Conservation (phyloP, 371 early-diverging fungal species). For the Zopfochytrium polystomum region DNA sequence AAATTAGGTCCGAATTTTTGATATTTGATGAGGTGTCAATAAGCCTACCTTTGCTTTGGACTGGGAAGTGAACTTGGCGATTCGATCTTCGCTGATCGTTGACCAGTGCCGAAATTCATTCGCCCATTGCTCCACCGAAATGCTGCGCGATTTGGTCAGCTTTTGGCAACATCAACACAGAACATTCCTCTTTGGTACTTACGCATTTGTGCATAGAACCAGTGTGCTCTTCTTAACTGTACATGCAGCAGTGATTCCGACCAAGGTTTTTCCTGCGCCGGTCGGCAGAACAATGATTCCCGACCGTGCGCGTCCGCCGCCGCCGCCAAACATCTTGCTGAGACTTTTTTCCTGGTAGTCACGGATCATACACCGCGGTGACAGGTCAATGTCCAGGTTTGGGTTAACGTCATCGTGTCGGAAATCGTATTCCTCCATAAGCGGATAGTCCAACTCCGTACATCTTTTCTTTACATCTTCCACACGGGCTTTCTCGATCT, state of each 20-base stretch:
- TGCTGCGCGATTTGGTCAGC: constrained; percentile 31
- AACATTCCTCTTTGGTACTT: background rate
- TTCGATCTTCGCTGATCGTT: constrained; percentile 83
- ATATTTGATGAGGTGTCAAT: background rate
- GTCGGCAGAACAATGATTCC: constrained; percentile 99
- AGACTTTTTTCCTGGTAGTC: constrained; percentile 99
- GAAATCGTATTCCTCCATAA: constrained; percentile 99
- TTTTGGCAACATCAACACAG: background rate
- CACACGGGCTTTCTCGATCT: constrained; percentile 74
- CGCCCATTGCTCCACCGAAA: constrained; percentile 99
- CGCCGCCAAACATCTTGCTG: constrained; percentile 97
- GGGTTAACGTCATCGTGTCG: constrained; percentile 87
- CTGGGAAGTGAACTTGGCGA: constrained; percentile 97
- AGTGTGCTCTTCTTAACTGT: constrained; percentile 97
- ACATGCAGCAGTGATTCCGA: constrained; percentile 99
- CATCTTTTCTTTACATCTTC: constrained; percentile 94
- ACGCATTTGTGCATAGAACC: constrained; percentile 91
- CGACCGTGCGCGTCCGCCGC: constrained; percentile 85
- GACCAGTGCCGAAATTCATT: constrained; percentile 96
- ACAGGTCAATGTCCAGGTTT: constrained; percentile 92
- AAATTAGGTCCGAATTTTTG: too few species aligned
- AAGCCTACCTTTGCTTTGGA: constrained; percentile 71
- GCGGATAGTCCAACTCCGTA: constrained; percentile 93
- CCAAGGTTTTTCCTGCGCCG: constrained; percentile 99
- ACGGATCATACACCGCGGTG: constrained; percentile 91